These are phyloP conservation scores for Sequoiadendron giganteum DNA, from an alignment of 75 land plant species.

Conservation along the genomic window DNA sequence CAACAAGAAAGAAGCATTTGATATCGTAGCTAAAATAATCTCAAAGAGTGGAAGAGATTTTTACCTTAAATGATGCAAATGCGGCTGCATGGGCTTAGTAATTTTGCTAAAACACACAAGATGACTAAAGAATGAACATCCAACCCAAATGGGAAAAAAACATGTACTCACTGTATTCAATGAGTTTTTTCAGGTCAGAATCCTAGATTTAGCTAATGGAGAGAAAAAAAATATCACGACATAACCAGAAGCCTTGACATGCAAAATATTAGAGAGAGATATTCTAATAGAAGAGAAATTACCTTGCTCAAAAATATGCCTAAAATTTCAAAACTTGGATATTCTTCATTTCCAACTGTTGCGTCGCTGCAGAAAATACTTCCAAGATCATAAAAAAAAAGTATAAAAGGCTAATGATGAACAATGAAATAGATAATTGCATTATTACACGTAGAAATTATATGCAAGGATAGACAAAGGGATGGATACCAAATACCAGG, in stretches of 20 bases:
- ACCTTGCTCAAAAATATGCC: conserved; percentile 17
- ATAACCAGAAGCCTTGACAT: neutral
- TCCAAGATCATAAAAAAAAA: neutral
- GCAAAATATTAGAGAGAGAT: neutral
- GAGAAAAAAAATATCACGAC: neutral
- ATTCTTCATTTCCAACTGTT: conserved; percentile 10
- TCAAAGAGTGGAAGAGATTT: neutral
- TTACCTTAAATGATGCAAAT: conserved; percentile 84
- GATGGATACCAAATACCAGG: no score
- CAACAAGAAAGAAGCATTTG: neutral
- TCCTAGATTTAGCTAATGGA: neutral
- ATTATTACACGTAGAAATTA: no score
- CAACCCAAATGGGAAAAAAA: neutral
- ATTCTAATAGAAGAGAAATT: neutral
- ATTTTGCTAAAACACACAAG: neutral
- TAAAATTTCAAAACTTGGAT: conserved; percentile 21
- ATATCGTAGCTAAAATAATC: neutral
- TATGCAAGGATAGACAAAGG: no score
- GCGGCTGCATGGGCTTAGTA: conserved; percentile 57
- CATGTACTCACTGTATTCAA: neutral
- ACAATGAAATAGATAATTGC: neutral
- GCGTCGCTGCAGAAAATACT: conserved; percentile 4
- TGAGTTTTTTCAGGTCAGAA: neutral
- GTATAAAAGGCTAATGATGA: neutral
- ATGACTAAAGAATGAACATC: neutral